These are phyloP conservation scores for Neodidymelliopsis sp. DNA, from an alignment of 2,329 filamentous ascomycete genomes.

Conservation along the genomic window DNA sequence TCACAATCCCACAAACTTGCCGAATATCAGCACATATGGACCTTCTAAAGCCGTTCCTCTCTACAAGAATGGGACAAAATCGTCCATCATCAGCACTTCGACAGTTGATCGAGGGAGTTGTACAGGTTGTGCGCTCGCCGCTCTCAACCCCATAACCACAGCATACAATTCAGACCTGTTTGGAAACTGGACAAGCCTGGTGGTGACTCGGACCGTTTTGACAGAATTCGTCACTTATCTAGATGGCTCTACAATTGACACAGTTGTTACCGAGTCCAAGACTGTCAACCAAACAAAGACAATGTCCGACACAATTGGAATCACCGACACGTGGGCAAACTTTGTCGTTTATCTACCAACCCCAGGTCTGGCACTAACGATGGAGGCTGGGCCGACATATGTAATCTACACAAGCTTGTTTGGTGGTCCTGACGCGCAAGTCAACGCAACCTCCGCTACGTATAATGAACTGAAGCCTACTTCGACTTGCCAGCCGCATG, in stretches of 20 bases:
- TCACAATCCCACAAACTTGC: neutral
- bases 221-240: conserved; percentile 36
- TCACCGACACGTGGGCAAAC: conserved; percentile 31
- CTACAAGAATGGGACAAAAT: conserved; percentile 3
- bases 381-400: conserved; percentile 41
- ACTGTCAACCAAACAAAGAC: conserved; percentile 41
- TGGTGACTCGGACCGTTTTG: conserved; percentile 38
- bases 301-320: conserved; percentile 24
- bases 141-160: conserved; percentile 29
- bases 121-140: conserved; percentile 43
- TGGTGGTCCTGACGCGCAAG: conserved; percentile 30
- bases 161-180: conserved; percentile 5
- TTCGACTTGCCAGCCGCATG: conserved; percentile 18
- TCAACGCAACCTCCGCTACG: conserved; percentile 4
- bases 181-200: conserved; percentile 29
- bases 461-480: conserved; percentile 2
- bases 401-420: conserved; percentile 38
- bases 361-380: conserved; percentile 18
- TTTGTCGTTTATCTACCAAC: conserved; percentile 33
- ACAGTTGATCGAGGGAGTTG: conserved; percentile 23
- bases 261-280: conserved; percentile 29
- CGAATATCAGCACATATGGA: neutral
- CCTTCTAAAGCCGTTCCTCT: conserved; percentile 4
- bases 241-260: conserved; percentile 34
- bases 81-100: neutral